Conservation (phyloP, 495 filamentous ascomycete genomes). For the Hypoxylon fragiforme region DNA sequence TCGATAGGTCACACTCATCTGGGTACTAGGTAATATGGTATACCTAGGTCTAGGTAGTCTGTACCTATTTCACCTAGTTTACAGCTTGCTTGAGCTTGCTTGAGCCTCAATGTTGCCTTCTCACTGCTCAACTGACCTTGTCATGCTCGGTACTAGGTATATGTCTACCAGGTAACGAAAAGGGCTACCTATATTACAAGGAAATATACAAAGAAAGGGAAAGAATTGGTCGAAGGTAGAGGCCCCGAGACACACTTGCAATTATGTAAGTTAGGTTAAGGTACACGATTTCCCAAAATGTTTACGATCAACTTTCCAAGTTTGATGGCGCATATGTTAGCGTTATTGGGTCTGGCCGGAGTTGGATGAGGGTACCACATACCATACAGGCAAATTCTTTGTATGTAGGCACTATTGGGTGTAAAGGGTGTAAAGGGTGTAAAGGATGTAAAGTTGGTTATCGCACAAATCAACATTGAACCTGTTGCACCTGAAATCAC, state of each 20-base stretch:
- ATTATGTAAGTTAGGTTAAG: not conserved
- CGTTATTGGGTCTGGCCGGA: slow-evolving; percentile 18
- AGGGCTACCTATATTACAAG: slow-evolving; percentile 8
- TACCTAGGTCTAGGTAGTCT: no score
- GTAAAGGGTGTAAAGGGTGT: no score
- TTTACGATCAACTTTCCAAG: slow-evolving; percentile 20
- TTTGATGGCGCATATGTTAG: slow-evolving; percentile 28
- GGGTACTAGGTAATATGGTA: no score
- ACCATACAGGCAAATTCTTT: no score
- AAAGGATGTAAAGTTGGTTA: no score
- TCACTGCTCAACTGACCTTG: slow-evolving; percentile 3
- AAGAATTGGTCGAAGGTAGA: slow-evolving; percentile 11
- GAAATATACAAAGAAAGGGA: slow-evolving; percentile 1
- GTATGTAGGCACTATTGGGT: no score
- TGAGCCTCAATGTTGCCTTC: no score
- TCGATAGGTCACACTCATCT: slow-evolving; percentile 8
- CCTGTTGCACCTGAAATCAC: no score
- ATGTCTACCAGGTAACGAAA: no score
- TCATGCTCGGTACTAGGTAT: no score
- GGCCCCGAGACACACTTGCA: not conserved
- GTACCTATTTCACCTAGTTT: no score
- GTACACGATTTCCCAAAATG: not conserved
- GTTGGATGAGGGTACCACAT: not conserved
- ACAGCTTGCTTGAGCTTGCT: no score
- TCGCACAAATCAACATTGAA: slow-evolving; percentile 1